These are phyloP conservation scores for Penicillium salamii DNA, from an alignment of 495 filamentous ascomycete species.

Conservation along the genomic window DNA sequence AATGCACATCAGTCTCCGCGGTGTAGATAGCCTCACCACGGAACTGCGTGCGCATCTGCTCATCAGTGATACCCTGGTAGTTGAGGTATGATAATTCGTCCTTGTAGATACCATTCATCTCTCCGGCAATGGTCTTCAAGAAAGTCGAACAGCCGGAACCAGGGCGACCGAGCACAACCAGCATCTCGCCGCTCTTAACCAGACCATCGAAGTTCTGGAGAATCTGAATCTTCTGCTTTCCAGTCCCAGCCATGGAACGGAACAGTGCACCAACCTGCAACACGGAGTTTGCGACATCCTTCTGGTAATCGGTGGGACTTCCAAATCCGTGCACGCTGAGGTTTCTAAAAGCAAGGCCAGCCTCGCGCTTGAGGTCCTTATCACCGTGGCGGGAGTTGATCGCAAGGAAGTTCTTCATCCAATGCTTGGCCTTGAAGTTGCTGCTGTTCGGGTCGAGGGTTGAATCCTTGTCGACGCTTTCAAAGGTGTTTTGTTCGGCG, in stretches of 20 bases:
- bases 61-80: slow-evolving; percentile 73
- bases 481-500: slow-evolving; percentile 42
- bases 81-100: slow-evolving; percentile 56
- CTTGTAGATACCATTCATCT: slow-evolving; percentile 70
- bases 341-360: slow-evolving; percentile 54
- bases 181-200: slow-evolving; percentile 73
- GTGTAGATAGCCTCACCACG: slow-evolving; percentile 67
- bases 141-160: slow-evolving; percentile 73
- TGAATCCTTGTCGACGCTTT: slow-evolving; percentile 39
- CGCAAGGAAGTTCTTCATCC: slow-evolving; percentile 51
- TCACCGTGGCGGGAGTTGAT: slow-evolving; percentile 48
- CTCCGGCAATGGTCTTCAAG: slow-evolving; percentile 67
- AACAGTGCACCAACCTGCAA: slow-evolving; percentile 51
- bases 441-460: slow-evolving; percentile 43
- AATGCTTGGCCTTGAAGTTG: slow-evolving; percentile 49
- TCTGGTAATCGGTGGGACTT: slow-evolving; percentile 76
- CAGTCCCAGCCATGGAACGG: slow-evolving; percentile 40
- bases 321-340: slow-evolving; percentile 77
- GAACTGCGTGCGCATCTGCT: slow-evolving; percentile 67
- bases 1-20: slow-evolving; percentile 64
- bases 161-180: slow-evolving; percentile 75
- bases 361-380: slow-evolving; percentile 40
- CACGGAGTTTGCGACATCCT: slow-evolving; percentile 69
- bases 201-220: slow-evolving; percentile 71
- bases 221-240: slow-evolving; percentile 63